These are phyloP conservation scores for Penicillium manginii DNA, from an alignment of 495 filamentous ascomycete genomes.

Conservation along the genomic window DNA sequence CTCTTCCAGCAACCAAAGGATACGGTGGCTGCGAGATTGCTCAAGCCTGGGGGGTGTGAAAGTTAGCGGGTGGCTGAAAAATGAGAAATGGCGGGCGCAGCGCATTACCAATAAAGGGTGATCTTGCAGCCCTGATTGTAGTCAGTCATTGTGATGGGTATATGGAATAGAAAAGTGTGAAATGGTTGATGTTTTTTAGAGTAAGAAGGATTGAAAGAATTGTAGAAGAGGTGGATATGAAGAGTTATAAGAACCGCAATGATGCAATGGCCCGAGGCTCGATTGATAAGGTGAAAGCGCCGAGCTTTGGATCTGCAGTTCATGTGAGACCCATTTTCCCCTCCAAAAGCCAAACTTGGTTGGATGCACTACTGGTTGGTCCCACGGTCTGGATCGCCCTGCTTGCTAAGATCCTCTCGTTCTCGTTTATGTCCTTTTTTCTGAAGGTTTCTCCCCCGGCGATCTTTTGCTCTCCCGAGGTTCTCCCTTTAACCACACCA, in stretches of 20 bases:
- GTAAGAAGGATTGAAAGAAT: no score
- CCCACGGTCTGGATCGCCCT: constrained; percentile 1
- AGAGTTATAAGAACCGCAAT: constrained; percentile 10
- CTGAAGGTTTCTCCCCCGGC: background rate
- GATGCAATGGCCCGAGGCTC: constrained; percentile 32
- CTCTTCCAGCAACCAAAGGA: constrained; percentile 89
- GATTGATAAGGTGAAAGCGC: constrained; percentile 21
- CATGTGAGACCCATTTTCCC: constrained; percentile 15
- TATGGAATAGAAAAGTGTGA: background rate
- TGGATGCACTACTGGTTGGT: no score
- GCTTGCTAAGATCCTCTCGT: constrained; percentile 2
- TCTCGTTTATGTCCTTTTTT: background rate
- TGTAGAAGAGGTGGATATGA: background rate
- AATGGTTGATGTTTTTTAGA: background rate
- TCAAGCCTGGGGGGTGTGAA: constrained; percentile 33
- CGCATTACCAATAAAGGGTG: constrained; percentile 74
- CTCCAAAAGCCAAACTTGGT: background rate
- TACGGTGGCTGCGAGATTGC: constrained; percentile 72
- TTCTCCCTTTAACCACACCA: background rate
- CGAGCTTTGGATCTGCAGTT: constrained; percentile 20
- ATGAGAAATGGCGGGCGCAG: background rate
- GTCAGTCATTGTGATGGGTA: constrained; percentile 29
- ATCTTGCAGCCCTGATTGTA: constrained; percentile 60
- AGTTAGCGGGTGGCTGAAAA: constrained; percentile 3
- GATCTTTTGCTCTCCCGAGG: background rate